These are phyloP conservation scores for Magnolia officinalis DNA, from an alignment of 164 flowering plant genomes.

Conservation along the genomic window DNA sequence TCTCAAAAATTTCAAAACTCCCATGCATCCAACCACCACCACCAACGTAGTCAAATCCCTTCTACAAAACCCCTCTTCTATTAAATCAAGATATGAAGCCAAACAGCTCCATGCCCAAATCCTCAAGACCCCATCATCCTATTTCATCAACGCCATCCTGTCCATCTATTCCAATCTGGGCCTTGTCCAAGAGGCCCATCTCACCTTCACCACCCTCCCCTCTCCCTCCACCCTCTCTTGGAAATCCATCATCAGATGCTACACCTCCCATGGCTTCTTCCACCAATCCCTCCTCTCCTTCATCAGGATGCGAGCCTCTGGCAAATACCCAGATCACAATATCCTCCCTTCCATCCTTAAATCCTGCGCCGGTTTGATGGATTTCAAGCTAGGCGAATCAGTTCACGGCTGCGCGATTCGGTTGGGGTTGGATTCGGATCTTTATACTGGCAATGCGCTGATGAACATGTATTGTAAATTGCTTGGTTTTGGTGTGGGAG, in stretches of 20 bases:
- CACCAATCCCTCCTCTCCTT: conserved; percentile 39
- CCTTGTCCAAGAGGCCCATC: conserved; percentile 42
- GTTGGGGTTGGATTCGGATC: conserved; percentile 60
- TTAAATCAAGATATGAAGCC: conserved; percentile 52
- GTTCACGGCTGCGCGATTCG: conserved; percentile 64
- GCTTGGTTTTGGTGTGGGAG: conserved; percentile 19
- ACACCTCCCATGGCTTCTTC: conserved; percentile 44
- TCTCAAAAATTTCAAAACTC: too few relatives aligned
- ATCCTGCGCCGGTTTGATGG: conserved; percentile 46
- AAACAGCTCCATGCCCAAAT: conserved; percentile 75
- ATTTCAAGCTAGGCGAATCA: conserved; percentile 57
- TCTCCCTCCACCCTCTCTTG: conserved; percentile 51
- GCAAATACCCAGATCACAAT: conserved; percentile 56
- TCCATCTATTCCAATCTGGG: conserved; percentile 58
- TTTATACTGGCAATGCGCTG: conserved; percentile 80
- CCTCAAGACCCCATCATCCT: conserved; percentile 30
- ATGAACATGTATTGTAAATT: conserved; percentile 79
- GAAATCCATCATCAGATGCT: conserved; percentile 71
- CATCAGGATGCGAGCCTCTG: conserved; percentile 47
- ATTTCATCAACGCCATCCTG: conserved; percentile 32
- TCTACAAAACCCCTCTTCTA: conserved; percentile 31
- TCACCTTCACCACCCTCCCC: conserved; percentile 39
- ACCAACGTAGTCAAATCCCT: conserved; percentile 24
- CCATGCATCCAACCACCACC: neutral
- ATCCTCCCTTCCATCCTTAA: conserved; percentile 78